These are phyloP conservation scores for Pseudogymnoascus sp. DNA, from an alignment of 2,329 filamentous ascomycete genomes.

Conservation along the genomic window DNA sequence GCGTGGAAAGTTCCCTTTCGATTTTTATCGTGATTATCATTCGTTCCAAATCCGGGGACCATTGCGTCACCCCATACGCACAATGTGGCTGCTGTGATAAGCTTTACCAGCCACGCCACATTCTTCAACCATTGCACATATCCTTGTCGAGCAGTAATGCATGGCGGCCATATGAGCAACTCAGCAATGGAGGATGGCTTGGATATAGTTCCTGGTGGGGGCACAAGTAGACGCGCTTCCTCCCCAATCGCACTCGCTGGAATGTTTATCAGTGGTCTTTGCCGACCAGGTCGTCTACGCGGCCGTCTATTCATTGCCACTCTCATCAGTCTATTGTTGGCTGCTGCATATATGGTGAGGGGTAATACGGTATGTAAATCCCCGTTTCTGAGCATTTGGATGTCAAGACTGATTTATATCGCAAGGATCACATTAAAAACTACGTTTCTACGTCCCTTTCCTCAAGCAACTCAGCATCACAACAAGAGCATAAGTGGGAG, in stretches of 20 bases:
- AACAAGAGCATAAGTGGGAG: neutral
- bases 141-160: neutral
- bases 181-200: neutral
- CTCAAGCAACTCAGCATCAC: neutral
- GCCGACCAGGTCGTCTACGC: slow-evolving; percentile 18
- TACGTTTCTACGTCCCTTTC: neutral
- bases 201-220: neutral
- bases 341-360: slow-evolving; percentile 10
- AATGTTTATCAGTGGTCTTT: slow-evolving; percentile 16
- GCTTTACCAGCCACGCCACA: slow-evolving; percentile 1
- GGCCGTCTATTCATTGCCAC: slow-evolving; percentile 14
- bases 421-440: neutral
- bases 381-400: neutral
- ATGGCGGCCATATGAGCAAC: neutral
- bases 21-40: slow-evolving; percentile 3
- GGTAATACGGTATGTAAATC: neutral
- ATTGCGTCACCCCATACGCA: slow-evolving; percentile 3
- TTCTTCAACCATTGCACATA: neutral
- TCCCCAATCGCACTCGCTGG: slow-evolving; percentile 16
- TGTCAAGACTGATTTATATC: neutral
- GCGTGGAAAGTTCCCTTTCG: neutral
- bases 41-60: neutral
- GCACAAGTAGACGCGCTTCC: slow-evolving; percentile 3
- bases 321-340: slow-evolving; percentile 13
- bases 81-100: neutral